Base-by-base conservation (phyloP, 1,284 basidiomycete genomes). In the Crucibulum cyathiforme region DNA sequence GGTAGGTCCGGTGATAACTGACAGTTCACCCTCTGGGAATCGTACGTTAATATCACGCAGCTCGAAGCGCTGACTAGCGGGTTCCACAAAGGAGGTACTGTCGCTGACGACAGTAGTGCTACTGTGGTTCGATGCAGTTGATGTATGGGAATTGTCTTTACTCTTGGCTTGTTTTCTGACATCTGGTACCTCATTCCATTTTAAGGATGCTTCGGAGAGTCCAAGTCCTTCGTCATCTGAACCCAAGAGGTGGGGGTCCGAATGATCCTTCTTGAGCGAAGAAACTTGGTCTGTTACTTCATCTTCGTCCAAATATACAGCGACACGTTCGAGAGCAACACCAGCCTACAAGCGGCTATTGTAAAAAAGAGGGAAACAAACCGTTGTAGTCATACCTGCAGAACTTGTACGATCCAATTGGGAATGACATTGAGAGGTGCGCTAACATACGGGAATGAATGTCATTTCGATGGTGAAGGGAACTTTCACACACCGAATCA, bases 321-420 rank as follows among this genome's bases (percentile, higher is more conserved):
- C 83, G 58, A 97, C 93, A 52, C 95, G 90, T 53, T 93, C 84
- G 34, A 96, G 72, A 0, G 92, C 87, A 3, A 97, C 92, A 24
- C 86, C 81, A 0, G 91, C 85, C 84, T 94, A 73, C 8, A 61
- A 9, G 72, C 59, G 31, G 68, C 36, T 39, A 36, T 10, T 17
- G 34, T 38, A 56, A 6, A 53, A 39, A 55, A 45, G 47, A 68
- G 69, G 19, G 54, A 48, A 35, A 39, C 60, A 53, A 53, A 31
- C 37, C 36, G 39, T 36, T 5, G 41, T 43, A 10, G 2, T 61
- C 62, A 17, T 58, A 83, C 85, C 73, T 89, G 85, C 1, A 90
- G 74, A 43, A 89, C 74, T 56, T 86, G 81, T 2, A 90, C 85
- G 54, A 90, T 85, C 80, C 84, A 90, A 2, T 83, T 75, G 0